Conservation (phyloP, 2,329 filamentous ascomycete genomes). For the Didymellaceae sp. region DNA sequence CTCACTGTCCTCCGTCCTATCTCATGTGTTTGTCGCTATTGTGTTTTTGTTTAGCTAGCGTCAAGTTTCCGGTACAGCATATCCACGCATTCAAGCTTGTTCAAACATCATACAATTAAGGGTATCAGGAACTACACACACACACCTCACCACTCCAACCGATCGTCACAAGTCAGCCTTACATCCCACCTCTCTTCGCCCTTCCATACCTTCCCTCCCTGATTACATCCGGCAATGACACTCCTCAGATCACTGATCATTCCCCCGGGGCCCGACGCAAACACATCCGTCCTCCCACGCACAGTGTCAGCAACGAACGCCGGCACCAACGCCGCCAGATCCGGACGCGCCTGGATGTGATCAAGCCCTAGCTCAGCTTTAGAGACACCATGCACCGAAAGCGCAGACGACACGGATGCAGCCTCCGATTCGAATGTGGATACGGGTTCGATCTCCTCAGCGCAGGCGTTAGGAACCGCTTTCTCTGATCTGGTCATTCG, state of each 20-base stretch:
- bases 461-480: slow-evolving; percentile 18
- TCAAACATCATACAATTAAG: too few relatives aligned
- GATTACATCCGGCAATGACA: slow-evolving; percentile 39
- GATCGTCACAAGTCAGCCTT: slow-evolving; percentile 41
- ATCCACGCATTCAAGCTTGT: too few relatives aligned
- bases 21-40: too few relatives aligned
- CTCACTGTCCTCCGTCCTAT: too few relatives aligned
- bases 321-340: slow-evolving; percentile 26
- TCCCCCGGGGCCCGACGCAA: slow-evolving; percentile 40
- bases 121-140: slow-evolving; percentile 34
- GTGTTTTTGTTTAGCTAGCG: too few relatives aligned
- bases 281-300: slow-evolving; percentile 38
- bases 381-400: slow-evolving; percentile 38
- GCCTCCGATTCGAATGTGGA: slow-evolving; percentile 22
- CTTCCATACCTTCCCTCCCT: slow-evolving; percentile 41
- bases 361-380: slow-evolving; percentile 36
- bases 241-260: slow-evolving; percentile 44
- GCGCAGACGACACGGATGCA: slow-evolving; percentile 30
- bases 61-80: too few relatives aligned
- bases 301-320: slow-evolving; percentile 35
- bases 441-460: slow-evolving; percentile 11
- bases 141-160: slow-evolving; percentile 43
- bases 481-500: slow-evolving; percentile 29
- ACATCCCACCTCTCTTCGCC: slow-evolving; percentile 44
- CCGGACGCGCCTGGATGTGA: slow-evolving; percentile 34